Percentiles rank a stretch among this genome's conserved stretches.
Evolutionary conservation across 768 basidiomycete species (phyloP).

Genomic region (Kwoniella sp.): DNA sequence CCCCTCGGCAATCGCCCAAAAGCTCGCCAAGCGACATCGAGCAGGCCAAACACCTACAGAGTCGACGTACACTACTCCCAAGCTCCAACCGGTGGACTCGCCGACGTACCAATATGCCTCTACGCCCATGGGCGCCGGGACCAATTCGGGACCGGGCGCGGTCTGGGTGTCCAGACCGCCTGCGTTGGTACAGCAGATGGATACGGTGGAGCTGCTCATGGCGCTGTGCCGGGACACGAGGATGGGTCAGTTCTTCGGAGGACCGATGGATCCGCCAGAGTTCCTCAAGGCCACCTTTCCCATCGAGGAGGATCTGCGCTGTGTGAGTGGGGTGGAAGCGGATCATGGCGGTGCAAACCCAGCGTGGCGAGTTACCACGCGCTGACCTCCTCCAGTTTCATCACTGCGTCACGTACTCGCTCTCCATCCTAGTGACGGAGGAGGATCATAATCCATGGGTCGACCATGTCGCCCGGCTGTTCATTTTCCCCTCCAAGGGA

Average conservation of each 20-base stretch:
- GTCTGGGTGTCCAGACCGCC: not conserved
- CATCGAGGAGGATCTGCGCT: conserved; percentile 13
- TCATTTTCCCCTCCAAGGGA: conserved; percentile 7
- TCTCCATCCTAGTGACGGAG: conserved; percentile 11
- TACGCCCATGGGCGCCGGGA: not conserved
- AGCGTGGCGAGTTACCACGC: too few species aligned
- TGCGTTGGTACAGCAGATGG: conserved; percentile 11
- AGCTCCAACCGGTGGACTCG: not conserved
- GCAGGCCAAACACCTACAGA: not conserved
- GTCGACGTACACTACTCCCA: not conserved
- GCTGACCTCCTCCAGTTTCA: conserved; percentile 4
- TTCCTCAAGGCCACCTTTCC: conserved; percentile 17
- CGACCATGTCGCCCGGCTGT: conserved; percentile 10
- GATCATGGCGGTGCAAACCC: too few species aligned
- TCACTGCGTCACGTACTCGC: conserved; percentile 15
- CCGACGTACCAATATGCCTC: not conserved
- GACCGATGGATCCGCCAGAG: conserved; percentile 27
- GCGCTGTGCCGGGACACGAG: conserved; percentile 24
- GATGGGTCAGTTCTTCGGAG: conserved; percentile 23
- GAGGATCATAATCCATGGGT: conserved; percentile 19
- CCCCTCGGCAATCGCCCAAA: conserved; percentile 10
- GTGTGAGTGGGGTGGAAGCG: conserved; percentile 8
- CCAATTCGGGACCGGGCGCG: not conserved
- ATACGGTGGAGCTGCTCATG: conserved; percentile 21
- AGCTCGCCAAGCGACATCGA: conserved; percentile 13